Evolutionary conservation across 306 rosid genomes (phyloP).

Genomic region (Abrus precatorius): DNA sequence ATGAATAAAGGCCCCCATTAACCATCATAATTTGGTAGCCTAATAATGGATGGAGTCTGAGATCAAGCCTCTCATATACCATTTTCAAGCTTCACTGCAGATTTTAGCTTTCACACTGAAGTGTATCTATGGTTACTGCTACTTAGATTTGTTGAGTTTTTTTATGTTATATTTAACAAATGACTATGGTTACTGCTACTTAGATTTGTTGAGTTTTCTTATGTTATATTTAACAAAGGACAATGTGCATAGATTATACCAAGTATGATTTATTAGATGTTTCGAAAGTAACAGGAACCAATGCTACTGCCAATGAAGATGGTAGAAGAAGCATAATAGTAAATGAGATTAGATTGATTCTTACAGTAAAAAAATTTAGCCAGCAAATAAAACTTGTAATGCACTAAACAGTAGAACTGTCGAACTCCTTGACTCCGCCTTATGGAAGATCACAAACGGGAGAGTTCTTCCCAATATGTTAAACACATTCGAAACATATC

Average conservation of each 20-base stretch:
- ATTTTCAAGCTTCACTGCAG: conserved; percentile 17
- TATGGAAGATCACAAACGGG: conserved; percentile 2
- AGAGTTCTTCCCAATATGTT: conserved; percentile 31
- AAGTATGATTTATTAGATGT: conserved; percentile 3
- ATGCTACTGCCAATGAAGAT: conserved; percentile 33
- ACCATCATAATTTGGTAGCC: neutral
- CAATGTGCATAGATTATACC: neutral
- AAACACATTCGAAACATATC: neutral
- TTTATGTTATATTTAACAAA: conserved; percentile 23
- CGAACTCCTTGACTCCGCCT: conserved; percentile 12
- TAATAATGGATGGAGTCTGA: conserved; percentile 1
- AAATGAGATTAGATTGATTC: conserved; percentile 1
- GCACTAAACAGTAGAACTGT: neutral
- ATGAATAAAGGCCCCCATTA: neutral
- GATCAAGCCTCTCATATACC: conserved; percentile 14
- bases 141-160: conserved; percentile 21
- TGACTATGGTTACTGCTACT: conserved; percentile 7
- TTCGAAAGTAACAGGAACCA: neutral
- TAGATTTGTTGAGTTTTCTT: conserved; percentile 25
- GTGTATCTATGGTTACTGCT: conserved; percentile 4
- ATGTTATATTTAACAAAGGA: conserved; percentile 16
- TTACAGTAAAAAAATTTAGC: conserved; percentile 11
- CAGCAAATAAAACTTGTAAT: conserved; percentile 18
- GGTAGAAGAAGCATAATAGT: conserved; percentile 22
- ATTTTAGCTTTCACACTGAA: conserved; percentile 2